Evolutionary conservation across 495 filamentous ascomycete species (phyloP).

Genomic region (Entonaema liquescens): DNA sequence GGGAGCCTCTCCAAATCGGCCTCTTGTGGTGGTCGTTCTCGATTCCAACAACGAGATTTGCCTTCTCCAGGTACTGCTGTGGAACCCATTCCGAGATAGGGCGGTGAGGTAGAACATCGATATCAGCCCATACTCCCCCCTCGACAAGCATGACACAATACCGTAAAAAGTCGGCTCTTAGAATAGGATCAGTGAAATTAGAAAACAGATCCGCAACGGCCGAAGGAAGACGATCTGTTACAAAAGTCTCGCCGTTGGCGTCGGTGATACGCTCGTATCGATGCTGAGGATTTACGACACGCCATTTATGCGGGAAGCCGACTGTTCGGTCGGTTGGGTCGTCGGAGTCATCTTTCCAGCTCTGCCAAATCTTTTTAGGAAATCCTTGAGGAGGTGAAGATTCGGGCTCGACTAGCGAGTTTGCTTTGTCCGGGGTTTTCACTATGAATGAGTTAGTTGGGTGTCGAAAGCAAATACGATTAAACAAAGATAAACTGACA

Average conservation of each 20-base stretch:
- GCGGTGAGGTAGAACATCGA: constrained; percentile 50
- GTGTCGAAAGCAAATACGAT: not conserved
- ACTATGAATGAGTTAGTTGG: not conserved
- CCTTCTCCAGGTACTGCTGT: constrained; percentile 28
- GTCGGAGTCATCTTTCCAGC: constrained; percentile 32
- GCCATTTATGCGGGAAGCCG: constrained; percentile 39
- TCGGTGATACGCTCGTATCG: constrained; percentile 52
- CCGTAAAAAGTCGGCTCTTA: constrained; percentile 56
- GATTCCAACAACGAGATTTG: constrained; percentile 53
- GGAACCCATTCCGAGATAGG: constrained; percentile 55
- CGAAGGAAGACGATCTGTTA: constrained; percentile 43
- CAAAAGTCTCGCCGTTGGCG: constrained; percentile 45
- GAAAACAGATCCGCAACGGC: constrained; percentile 42
- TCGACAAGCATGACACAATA: constrained; percentile 59
- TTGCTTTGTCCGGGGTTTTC: not conserved
- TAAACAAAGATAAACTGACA: not conserved
- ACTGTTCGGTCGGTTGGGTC: constrained; percentile 18
- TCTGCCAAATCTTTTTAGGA: constrained; percentile 33
- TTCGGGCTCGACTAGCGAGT: not conserved
- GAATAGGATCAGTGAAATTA: constrained; percentile 42
- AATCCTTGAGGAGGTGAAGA: constrained; percentile 2
- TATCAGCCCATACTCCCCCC: constrained; percentile 63
- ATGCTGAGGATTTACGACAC: constrained; percentile 42
- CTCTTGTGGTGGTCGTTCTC: constrained; percentile 50
- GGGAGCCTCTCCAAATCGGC: constrained; percentile 40